These are phyloP conservation scores for Venturia pyrina DNA, from an alignment of 2,329 filamentous ascomycete genomes.

Conservation along the genomic window DNA sequence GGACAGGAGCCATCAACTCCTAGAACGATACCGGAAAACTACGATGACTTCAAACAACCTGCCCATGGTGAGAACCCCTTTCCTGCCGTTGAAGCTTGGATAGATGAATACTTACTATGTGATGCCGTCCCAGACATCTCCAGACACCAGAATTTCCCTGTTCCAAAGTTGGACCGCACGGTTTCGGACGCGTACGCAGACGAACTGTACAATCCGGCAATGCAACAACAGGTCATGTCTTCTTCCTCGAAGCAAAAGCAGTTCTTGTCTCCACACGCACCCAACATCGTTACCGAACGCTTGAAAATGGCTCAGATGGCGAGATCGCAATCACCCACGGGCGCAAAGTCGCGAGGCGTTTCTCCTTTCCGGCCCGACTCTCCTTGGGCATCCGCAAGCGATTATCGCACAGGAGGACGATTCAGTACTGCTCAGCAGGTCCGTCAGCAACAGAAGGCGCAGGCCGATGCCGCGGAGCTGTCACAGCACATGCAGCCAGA, in stretches of 20 bases:
- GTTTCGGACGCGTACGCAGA: slow-evolving; percentile 80
- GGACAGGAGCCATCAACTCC: slow-evolving; percentile 52
- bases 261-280: slow-evolving; percentile 30
- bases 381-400: slow-evolving; percentile 17
- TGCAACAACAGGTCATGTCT: slow-evolving; percentile 32
- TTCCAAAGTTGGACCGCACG: slow-evolving; percentile 71
- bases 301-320: slow-evolving; percentile 71
- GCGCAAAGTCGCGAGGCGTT: slow-evolving; percentile 48
- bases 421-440: slow-evolving; percentile 49
- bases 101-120: slow-evolving; percentile 59
- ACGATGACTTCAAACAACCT: slow-evolving; percentile 41
- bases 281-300: slow-evolving; percentile 59
- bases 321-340: slow-evolving; percentile 46
- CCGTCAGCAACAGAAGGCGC: slow-evolving; percentile 51
- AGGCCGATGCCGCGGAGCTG: slow-evolving; percentile 44
- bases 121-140: slow-evolving; percentile 44
- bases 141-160: slow-evolving; percentile 34
- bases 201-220: slow-evolving; percentile 70
- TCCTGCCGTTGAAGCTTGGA: slow-evolving; percentile 34
- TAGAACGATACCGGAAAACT: slow-evolving; percentile 45
- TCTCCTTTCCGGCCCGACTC: slow-evolving; percentile 72
- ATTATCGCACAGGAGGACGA: slow-evolving; percentile 13
- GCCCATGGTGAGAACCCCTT: slow-evolving; percentile 43
- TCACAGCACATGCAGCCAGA: slow-evolving; percentile 25
- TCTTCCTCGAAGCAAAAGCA: slow-evolving; percentile 37